A percentile compares a stretch with the other conserved stretches of the same genome.
Conservation (phyloP, 2,329 filamentous ascomycete genomes). For the Colletotrichum magnum region DNA sequence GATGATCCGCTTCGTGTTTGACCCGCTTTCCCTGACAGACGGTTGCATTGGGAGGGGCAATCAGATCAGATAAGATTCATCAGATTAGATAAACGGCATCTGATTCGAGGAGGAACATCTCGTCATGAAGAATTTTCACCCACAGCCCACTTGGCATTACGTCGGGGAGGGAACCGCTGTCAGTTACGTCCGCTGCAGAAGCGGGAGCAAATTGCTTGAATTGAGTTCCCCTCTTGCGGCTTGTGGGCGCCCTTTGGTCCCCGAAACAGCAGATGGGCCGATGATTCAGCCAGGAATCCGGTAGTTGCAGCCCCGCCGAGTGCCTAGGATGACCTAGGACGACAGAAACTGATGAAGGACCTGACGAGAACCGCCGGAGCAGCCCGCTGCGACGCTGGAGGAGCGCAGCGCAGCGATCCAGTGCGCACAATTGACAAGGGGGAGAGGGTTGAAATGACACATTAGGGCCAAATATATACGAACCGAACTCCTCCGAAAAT, state of each 20-base stretch:
- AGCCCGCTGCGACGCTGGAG: constrained; percentile 13
- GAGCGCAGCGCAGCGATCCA: neutral
- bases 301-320: constrained; percentile 1
- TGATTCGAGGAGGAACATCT: constrained; percentile 26
- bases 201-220: constrained; percentile 10
- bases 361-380: neutral
- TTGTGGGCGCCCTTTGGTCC: constrained; percentile 2
- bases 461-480: constrained; percentile 2
- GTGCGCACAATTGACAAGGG: neutral
- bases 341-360: neutral
- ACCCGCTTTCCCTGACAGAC: constrained; percentile 11
- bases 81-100: constrained; percentile 34
- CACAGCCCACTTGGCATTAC: constrained; percentile 26
- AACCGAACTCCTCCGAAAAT: constrained; percentile 26
- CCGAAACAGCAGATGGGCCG: neutral
- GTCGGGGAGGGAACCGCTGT: neutral
- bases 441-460: too few relatives aligned
- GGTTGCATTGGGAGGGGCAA: constrained; percentile 1
- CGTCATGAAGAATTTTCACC: constrained; percentile 18
- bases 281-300: neutral
- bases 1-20: neutral
- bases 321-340: neutral
- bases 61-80: constrained; percentile 37
- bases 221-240: neutral
- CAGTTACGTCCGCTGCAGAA: neutral